Percentiles rank a stretch among this genome's conserved stretches.
Conservation (phyloP, 1,139 yeast species). For the Geotrichum fermentans region DNA sequence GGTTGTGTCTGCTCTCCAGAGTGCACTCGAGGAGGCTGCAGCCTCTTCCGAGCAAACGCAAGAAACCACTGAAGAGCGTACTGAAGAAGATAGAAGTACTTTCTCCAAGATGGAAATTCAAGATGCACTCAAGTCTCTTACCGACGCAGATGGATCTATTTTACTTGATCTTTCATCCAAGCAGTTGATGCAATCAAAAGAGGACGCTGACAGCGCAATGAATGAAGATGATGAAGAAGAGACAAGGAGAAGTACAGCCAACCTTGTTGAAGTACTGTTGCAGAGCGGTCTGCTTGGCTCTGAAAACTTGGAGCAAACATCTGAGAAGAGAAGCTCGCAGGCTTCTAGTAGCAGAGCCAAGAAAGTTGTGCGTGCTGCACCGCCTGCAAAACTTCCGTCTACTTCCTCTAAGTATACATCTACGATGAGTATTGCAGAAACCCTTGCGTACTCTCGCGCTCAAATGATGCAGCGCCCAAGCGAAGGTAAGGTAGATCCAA, state of each 20-base stretch:
- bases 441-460: constrained; percentile 55
- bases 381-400: constrained; percentile 5
- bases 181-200: not conserved
- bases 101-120: constrained; percentile 14
- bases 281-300: constrained; percentile 13
- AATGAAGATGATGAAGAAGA: constrained; percentile 12
- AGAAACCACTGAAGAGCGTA: not conserved
- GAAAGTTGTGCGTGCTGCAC: not conserved
- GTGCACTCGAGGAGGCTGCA: constrained; percentile 16
- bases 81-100: constrained; percentile 5
- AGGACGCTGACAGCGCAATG: not conserved
- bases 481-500: constrained; percentile 29
- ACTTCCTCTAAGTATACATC: constrained; percentile 30
- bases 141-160: constrained; percentile 15
- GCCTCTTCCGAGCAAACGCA: not conserved
- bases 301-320: constrained; percentile 3
- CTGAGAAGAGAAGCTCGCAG: not conserved
- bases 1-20: constrained; percentile 17
- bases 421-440: constrained; percentile 57
- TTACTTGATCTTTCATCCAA: constrained; percentile 12
- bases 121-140: constrained; percentile 15
- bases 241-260: constrained; percentile 12
- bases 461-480: constrained; percentile 27
- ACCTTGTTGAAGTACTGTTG: constrained; percentile 15
- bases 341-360: not conserved